phyloP scores from a whole-genome alignment of 257 asterid genomes.

The Thymus quinquecostatus region DNA sequence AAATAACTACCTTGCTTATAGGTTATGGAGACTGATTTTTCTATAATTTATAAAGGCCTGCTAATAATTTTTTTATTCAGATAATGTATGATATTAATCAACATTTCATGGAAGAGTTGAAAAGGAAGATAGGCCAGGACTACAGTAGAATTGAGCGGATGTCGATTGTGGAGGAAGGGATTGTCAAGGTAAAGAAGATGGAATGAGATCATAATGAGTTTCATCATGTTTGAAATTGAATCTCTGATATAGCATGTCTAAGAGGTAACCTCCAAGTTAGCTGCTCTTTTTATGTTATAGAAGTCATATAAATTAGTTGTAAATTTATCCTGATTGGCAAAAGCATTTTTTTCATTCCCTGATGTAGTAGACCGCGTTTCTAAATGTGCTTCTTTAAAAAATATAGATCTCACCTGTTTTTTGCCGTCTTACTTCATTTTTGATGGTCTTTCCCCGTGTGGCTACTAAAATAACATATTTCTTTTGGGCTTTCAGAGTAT shows the following conservation, averaged over 20 bases:
- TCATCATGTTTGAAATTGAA: conserved; percentile 4
- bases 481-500: conserved; percentile 37
- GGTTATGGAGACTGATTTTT: neutral
- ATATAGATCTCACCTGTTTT: neutral
- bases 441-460: conserved; percentile 1
- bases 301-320: neutral
- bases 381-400: neutral
- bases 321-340: neutral
- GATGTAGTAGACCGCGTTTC: neutral
- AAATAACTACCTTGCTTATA: neutral
- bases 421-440: conserved; percentile 11
- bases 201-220: conserved; percentile 4
- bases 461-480: neutral
- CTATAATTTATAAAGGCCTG: neutral
- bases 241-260: conserved; percentile 17
- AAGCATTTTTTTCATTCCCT: neutral
- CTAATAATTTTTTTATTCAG: conserved; percentile 29
- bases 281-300: neutral
- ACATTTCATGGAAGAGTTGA: conserved; percentile 51
- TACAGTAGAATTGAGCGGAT: conserved; percentile 46
- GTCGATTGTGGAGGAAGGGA: conserved; percentile 58
- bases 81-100: conserved; percentile 51
- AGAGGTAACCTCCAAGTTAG: neutral
- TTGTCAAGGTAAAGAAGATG: conserved; percentile 44
- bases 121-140: conserved; percentile 49